Percentiles rank a stretch among this genome's conserved stretches.
These are phyloP conservation scores for Claviceps sp. DNA, from an alignment of 2,329 filamentous ascomycete species.

Conservation along the genomic window DNA sequence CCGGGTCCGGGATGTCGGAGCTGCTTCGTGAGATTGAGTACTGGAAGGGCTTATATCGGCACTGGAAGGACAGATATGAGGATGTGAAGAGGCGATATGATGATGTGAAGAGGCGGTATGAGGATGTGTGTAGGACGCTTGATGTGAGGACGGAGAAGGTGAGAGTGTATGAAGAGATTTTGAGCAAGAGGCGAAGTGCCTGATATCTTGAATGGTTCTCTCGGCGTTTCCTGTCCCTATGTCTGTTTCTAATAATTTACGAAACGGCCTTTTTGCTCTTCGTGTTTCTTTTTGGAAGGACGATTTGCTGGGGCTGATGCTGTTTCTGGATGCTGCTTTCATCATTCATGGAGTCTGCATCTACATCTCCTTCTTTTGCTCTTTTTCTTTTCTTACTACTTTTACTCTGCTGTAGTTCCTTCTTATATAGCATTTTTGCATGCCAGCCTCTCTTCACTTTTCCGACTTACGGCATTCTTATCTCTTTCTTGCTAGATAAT, in stretches of 20 bases:
- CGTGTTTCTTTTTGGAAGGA: too few relatives aligned
- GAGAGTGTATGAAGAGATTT: conserved; percentile 20
- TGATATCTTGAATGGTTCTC: too few relatives aligned
- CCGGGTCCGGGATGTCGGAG: conserved; percentile 20
- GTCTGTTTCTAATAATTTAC: neutral
- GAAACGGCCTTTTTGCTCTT: neutral
- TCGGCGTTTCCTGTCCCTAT: neutral
- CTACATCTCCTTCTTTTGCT: too few relatives aligned
- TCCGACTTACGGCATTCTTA: too few relatives aligned
- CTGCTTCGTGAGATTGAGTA: conserved; percentile 20
- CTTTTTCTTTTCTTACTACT: too few relatives aligned
- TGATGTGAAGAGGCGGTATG: conserved; percentile 13
- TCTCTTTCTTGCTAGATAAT: too few relatives aligned
- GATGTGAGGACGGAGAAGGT: conserved; percentile 20
- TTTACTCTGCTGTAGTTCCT: too few relatives aligned
- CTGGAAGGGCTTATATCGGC: conserved; percentile 20
- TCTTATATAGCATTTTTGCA: too few relatives aligned
- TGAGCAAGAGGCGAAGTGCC: conserved; percentile 10
- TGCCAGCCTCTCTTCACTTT: too few relatives aligned
- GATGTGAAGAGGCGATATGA: conserved; percentile 15
- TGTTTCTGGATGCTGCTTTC: too few relatives aligned
- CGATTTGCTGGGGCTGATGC: too few relatives aligned
- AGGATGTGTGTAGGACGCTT: conserved; percentile 16
- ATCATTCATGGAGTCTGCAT: too few relatives aligned
- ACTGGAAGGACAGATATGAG: conserved; percentile 19